Percentiles rank a stretch among this genome's conserved stretches.
These are phyloP conservation scores for Leishmania tarentolae DNA, from an alignment of 208 protist species.

Conservation along the genomic window DNA sequence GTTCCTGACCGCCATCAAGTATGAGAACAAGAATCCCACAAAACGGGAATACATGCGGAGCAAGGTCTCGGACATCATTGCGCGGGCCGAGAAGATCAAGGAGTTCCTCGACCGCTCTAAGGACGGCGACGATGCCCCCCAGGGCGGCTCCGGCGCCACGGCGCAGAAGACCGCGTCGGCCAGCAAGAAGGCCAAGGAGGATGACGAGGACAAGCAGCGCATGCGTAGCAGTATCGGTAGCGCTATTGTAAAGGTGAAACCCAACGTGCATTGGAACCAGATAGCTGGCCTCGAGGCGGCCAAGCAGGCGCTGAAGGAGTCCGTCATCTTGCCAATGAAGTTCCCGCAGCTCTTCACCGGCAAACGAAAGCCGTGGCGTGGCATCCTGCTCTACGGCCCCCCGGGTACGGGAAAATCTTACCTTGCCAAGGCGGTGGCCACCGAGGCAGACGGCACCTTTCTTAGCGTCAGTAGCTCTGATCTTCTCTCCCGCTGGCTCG, in stretches of 20 bases:
- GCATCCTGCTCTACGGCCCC: constrained; percentile 93
- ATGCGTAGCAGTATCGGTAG: constrained; percentile 82
- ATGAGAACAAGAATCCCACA: constrained; percentile 94
- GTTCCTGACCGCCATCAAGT: constrained; percentile 96
- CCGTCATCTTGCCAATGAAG: constrained; percentile 89
- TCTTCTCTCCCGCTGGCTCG: constrained; percentile 93
- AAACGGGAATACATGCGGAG: constrained; percentile 92
- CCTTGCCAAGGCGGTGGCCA: constrained; percentile 93
- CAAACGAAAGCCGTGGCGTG: constrained; percentile 91
- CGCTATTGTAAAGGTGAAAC: constrained; percentile 79
- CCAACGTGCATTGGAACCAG: constrained; percentile 90
- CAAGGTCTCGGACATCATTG: constrained; percentile 94
- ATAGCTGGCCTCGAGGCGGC: constrained; percentile 91
- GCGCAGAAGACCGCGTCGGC: constrained; percentile 69
- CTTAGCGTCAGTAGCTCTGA: constrained; percentile 91
- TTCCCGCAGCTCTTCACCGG: constrained; percentile 95
- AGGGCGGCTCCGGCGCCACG: constrained; percentile 27
- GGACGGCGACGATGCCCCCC: constrained; percentile 44
- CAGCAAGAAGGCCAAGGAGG: constrained; percentile 90
- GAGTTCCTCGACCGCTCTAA: constrained; percentile 89
- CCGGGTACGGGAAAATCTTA: constrained; percentile 95
- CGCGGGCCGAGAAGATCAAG: constrained; percentile 96
- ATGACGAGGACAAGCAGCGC: constrained; percentile 92
- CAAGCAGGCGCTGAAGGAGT: constrained; percentile 93
- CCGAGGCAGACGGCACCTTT: constrained; percentile 90